Evolutionary conservation across 441 rosid genomes (phyloP).

Genomic region (Syzygium syzygioides): DNA sequence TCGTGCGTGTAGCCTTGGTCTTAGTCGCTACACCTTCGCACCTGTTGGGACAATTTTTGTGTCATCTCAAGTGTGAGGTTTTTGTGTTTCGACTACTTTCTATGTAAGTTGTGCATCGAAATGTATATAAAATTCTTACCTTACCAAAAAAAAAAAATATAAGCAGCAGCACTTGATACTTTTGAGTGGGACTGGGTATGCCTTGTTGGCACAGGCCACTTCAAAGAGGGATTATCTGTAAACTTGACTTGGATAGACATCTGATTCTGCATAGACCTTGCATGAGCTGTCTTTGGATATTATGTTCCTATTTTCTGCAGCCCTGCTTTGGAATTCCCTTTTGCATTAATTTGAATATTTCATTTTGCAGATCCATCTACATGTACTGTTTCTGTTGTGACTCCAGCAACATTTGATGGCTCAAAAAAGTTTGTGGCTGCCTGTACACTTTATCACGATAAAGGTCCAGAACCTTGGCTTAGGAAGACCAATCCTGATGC

Average conservation of each 20-base stretch:
- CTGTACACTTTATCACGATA: slow-evolving; percentile 91
- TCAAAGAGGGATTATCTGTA: background rate
- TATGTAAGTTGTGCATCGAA: no score
- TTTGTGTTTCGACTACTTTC: no score
- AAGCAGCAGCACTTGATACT: background rate
- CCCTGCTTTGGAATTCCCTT: background rate
- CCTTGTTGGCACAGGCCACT: background rate
- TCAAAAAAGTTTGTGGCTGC: slow-evolving; percentile 63
- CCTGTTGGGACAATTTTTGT: no score
- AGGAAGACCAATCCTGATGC: slow-evolving; percentile 95
- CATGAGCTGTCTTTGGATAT: background rate
- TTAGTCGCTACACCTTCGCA: no score
- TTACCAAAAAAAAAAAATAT: no score
- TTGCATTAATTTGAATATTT: background rate
- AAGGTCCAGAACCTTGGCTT: slow-evolving; percentile 95
- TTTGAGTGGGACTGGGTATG: background rate
- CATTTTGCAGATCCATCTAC: slow-evolving; percentile 73
- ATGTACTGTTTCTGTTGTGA: slow-evolving; percentile 70
- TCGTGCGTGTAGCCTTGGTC: no score
- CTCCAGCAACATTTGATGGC: slow-evolving; percentile 64
- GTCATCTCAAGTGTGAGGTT: no score
- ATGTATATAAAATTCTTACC: no score
- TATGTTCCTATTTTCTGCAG: background rate
- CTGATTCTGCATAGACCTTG: background rate
- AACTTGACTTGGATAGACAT: background rate